phyloP scores from a whole-genome alignment of 768 basidiomycete species.

The Tylopilus sp. region DNA sequence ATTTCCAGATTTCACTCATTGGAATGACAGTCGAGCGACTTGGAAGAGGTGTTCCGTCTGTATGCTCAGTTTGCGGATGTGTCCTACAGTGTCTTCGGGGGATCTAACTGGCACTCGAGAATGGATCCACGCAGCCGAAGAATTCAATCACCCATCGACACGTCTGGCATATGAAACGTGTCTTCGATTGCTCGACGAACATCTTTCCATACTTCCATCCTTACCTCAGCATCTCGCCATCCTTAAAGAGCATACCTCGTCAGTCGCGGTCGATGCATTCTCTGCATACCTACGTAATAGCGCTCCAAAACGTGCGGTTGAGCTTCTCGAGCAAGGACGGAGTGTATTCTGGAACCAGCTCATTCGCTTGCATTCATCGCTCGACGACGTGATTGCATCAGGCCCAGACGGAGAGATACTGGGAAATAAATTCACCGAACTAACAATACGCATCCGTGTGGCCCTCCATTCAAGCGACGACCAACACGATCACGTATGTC shows the following conservation, averaged over 20 bases:
- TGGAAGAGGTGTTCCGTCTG: not conserved
- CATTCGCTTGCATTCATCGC: not conserved
- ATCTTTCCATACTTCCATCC: not conserved
- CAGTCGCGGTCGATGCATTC: not conserved
- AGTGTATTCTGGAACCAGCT: not conserved
- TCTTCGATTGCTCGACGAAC: not conserved
- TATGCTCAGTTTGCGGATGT: not conserved
- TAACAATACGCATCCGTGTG: not conserved
- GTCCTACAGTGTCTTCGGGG: not conserved
- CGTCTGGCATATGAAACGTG: not conserved
- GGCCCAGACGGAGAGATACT: not conserved
- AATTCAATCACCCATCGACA: not conserved
- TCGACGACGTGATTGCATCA: not conserved
- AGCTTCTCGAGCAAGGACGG: not conserved
- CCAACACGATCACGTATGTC: not conserved
- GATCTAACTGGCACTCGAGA: not conserved
- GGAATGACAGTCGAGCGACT: not conserved
- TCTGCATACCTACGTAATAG: not conserved
- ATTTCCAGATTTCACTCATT: not conserved
- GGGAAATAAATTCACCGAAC: not conserved
- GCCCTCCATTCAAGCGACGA: no score
- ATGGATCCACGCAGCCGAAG: not conserved
- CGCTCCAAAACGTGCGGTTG: no score
- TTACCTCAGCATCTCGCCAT: no score
- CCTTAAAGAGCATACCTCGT: no score